Evolutionary conservation across 2,329 filamentous ascomycete genomes (phyloP), one percentile per base, ranked within the genome.

Genomic region (Ophiosphaerella herpotricha): DNA sequence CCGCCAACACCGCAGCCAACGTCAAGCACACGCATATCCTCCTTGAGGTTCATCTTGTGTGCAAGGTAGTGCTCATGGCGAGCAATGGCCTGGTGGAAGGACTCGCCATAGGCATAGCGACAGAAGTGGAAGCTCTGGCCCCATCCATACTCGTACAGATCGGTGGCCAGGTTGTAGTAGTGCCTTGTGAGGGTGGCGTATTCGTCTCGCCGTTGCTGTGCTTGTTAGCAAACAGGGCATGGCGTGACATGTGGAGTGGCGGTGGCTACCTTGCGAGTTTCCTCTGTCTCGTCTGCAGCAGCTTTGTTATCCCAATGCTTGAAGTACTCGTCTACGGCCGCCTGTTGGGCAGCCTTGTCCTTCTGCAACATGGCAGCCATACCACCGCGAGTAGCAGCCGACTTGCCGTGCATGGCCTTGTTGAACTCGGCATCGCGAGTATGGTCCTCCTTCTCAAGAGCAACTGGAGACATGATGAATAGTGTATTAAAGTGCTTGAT

Each of bases 41-140:
- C 87, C 74, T 88, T 85, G 70, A 99, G 86, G 58, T 87, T 86
- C 74, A 97, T 96, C 74, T 85, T 85, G 76, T 92, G 86, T 39
- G 94, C 94, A 26, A 99, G 88, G 79, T 96, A 97, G 81, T 99
- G 94, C 80, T 99, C 94, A 72, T 99, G 94, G 51, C 94, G 89
- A 60, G 92, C 90, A 76, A 97, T 93, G 55, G 92, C 92, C 77
- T 95, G 90, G 75, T 85, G 80, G 80, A 97, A 97, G 44, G 85
- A 80, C 79, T 99, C 94, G 71, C 89, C 88, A 63, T 86, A 80
- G 47, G 90, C 89, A 77, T 93, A 97, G 57, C 93, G 91, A 79
- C 90, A 96, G 83, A 99, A 97, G 78, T 99, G 93, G 83, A 99
- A 99, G 42, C 88, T 93, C 68, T 91, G 87, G 55, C 90, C 90